phyloP scores from a whole-genome alignment of 805 yeast genomes.

The Candida boleticola region DNA sequence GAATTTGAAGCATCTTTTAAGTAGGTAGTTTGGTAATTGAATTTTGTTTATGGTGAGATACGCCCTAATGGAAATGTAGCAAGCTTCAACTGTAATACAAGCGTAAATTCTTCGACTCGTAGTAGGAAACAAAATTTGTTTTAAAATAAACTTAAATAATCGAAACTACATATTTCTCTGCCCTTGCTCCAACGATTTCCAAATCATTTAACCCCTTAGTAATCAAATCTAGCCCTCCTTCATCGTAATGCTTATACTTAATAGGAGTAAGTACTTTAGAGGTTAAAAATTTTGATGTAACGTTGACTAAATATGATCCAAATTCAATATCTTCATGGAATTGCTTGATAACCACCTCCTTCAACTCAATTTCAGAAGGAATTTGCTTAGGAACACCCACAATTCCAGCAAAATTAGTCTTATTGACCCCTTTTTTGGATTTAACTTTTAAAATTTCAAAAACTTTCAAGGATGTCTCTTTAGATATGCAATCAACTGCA shows the following conservation, averaged over 20 bases:
- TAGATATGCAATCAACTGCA: constrained; percentile 47
- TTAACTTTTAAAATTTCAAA: constrained; percentile 21
- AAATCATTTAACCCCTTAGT: constrained; percentile 34
- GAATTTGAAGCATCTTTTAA: constrained; percentile 21
- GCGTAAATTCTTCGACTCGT: too few species aligned
- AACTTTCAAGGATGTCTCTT: constrained; percentile 33
- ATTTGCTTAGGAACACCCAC: constrained; percentile 31
- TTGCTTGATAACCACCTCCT: constrained; percentile 35
- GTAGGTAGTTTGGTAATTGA: too few species aligned
- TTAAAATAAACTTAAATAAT: not conserved
- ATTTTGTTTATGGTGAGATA: not conserved
- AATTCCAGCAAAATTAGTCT: constrained; percentile 34
- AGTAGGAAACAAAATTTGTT: too few species aligned
- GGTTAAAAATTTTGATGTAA: constrained; percentile 30
- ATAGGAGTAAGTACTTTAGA: constrained; percentile 29
- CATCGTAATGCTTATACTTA: constrained; percentile 26
- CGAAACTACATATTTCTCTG: constrained; percentile 39
- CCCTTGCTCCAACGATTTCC: constrained; percentile 41
- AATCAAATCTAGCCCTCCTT: constrained; percentile 33
- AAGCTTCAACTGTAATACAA: too few species aligned
- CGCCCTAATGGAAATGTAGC: not conserved
- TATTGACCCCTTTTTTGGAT: not conserved
- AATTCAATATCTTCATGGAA: constrained; percentile 43
- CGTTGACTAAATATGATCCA: constrained; percentile 32
- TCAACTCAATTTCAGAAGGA: constrained; percentile 22